A percentile compares a stretch with the other conserved stretches of the same genome.
phyloP scores from a whole-genome alignment of 2,329 filamentous ascomycete species.

The Penicillium sp. region DNA sequence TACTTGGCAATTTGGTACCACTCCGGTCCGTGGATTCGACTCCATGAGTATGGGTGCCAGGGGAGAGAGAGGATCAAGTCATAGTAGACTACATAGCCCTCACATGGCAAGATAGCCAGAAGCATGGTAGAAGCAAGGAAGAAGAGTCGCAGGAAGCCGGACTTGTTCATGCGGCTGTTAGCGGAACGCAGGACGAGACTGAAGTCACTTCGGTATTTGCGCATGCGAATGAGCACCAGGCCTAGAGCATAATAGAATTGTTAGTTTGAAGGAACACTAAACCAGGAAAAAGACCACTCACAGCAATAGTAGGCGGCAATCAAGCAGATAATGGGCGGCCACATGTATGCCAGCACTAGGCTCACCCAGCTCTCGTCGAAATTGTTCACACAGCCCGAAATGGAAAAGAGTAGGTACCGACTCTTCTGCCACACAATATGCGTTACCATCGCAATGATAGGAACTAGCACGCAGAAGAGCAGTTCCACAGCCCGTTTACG shows the following conservation, averaged over 20 bases:
- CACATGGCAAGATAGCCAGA: constrained; percentile 60
- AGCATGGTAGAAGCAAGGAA: constrained; percentile 61
- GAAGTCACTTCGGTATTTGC: constrained; percentile 65
- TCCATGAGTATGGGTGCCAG: constrained; percentile 60
- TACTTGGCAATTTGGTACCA: constrained; percentile 60
- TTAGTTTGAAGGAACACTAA: neutral
- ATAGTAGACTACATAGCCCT: constrained; percentile 57
- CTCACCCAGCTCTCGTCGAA: constrained; percentile 64
- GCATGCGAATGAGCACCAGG: constrained; percentile 65
- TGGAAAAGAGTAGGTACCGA: constrained; percentile 64
- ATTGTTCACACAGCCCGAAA: constrained; percentile 64
- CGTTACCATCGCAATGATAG: constrained; percentile 60
- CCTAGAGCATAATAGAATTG: constrained; percentile 47
- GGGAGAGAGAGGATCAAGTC: constrained; percentile 47
- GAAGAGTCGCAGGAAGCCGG: constrained; percentile 64
- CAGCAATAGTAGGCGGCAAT: constrained; percentile 63
- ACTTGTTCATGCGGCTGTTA: constrained; percentile 60
- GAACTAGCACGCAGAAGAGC: constrained; percentile 62
- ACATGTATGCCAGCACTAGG: constrained; percentile 61
- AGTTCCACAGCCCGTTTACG: constrained; percentile 58
- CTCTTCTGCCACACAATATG: constrained; percentile 66
- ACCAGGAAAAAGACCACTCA: constrained; percentile 44
- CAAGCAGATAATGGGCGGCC: constrained; percentile 61
- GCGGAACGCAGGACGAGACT: constrained; percentile 59
- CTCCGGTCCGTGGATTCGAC: constrained; percentile 55